Base-by-base conservation (phyloP, 2,329 filamentous ascomycete genomes). In the Diplodia sapinea region DNA sequence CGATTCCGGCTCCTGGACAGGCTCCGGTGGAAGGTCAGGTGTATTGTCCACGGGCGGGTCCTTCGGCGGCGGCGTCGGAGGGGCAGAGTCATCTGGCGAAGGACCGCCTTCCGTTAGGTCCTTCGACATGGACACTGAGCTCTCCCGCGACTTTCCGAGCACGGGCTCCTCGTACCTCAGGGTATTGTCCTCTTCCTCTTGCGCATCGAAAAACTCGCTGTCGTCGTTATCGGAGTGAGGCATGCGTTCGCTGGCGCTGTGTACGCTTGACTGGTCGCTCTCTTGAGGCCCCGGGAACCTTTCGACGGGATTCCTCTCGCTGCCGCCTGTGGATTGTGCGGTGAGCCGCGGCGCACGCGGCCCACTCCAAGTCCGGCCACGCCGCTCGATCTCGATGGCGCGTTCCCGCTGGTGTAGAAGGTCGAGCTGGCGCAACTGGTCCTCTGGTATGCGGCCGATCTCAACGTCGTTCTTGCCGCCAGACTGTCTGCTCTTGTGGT, bases 91-190 rank as follows among this genome's bases (percentile, higher is more conserved):
- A 52, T 74, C 23, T 31, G 67, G 55, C 15, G 49, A 40, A 26
- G 43, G 55, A 20, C 50, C 52, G 38, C 20, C 38, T 9, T 68
- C 55, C 9, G 36, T 40, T 6, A 23, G 33, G 26, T 31, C 43
- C 40, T 43, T 52, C 36, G 54, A 61, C 38, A 54, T 49, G 38
- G 51, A 66, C 40, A 49, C 36, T 15, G 43, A 59, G 52, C 64
- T 66, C 11, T 40, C 54, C 15, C 52, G 64, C 36, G 64, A 49
- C 31, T 82, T 92, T 86, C 79, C 87, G 84, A 79, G 88, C 78
- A 93, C 90, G 67, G 90, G 89, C 76, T 92, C 80, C 54, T 88
- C 86, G 76, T 92, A 93, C 78, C 93, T 92, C 75, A 90, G 86
- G 67, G 87, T 89, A 79, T 93, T 90, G 85, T 33, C 31, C 8